phyloP scores from a whole-genome alignment of 768 basidiomycete species.

The Pleurotus tuber-regium region DNA sequence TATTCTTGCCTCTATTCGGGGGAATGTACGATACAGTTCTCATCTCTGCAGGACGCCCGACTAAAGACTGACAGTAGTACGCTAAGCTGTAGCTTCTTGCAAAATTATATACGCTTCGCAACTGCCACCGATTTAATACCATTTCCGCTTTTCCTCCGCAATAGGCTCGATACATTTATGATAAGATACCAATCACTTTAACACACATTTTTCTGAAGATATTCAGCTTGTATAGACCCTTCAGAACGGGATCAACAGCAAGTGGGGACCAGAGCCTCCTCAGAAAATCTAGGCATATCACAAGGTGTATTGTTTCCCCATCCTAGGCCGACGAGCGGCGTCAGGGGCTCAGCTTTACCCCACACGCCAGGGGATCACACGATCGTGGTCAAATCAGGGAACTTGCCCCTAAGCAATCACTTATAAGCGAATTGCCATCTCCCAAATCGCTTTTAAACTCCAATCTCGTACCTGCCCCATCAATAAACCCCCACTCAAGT shows the following conservation, averaged over 20 bases:
- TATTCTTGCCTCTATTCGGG: no score
- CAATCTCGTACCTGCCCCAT: constrained; percentile 3
- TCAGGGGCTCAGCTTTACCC: constrained; percentile 6
- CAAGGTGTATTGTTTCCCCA: constrained; percentile 1
- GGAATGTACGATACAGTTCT: no score
- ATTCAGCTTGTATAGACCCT: no score
- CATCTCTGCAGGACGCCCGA: no score
- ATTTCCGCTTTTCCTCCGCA: constrained; percentile 7
- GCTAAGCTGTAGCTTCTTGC: background rate
- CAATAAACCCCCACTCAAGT: background rate
- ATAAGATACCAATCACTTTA: no score
- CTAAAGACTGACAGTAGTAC: no score
- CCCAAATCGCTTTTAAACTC: constrained; percentile 1
- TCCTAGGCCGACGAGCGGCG: constrained; percentile 1
- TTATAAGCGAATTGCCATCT: constrained; percentile 8
- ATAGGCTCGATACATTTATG: background rate
- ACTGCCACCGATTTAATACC: background rate
- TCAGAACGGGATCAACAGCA: background rate
- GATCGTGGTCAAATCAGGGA: constrained; percentile 2
- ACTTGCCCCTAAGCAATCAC: constrained; percentile 3
- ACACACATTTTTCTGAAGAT: no score
- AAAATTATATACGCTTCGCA: background rate
- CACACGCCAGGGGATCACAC: constrained; percentile 6
- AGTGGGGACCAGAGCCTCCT: background rate
- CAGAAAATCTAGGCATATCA: background rate